Evolutionary conservation across 257 asterid genomes (phyloP).

Genomic region (Solanum neorickii): DNA sequence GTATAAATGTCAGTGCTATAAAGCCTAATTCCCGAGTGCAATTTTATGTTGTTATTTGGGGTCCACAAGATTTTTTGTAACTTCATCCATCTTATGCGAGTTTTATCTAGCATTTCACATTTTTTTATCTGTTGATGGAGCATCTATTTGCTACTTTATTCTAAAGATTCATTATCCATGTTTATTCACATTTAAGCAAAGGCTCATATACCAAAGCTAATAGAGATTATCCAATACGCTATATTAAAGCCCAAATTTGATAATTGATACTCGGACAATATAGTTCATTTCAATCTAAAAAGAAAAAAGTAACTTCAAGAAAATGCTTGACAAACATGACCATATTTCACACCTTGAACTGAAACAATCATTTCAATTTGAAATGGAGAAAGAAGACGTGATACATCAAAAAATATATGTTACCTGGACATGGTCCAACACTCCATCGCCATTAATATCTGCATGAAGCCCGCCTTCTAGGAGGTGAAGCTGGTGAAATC

Average conservation of each 20-base stretch:
- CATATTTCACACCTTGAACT: neutral
- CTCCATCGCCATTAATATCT: conserved; percentile 96
- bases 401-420: neutral
- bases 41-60: neutral
- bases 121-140: neutral
- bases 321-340: neutral
- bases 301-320: neutral
- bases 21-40: neutral
- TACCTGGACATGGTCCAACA: conserved; percentile 98
- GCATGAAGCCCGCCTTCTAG: conserved; percentile 99
- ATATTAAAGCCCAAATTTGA: neutral
- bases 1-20: neutral
- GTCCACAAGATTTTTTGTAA: neutral
- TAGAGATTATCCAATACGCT: neutral
- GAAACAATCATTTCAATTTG: neutral
- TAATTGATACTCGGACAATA: neutral
- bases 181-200: neutral
- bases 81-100: neutral
- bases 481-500: conserved; percentile 76
- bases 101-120: neutral
- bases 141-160: neutral
- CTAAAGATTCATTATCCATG: neutral
- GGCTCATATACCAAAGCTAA: neutral
- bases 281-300: neutral
- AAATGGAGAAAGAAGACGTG: neutral